phyloP scores from a whole-genome alignment of 768 basidiomycete species.

The Chiua virens region DNA sequence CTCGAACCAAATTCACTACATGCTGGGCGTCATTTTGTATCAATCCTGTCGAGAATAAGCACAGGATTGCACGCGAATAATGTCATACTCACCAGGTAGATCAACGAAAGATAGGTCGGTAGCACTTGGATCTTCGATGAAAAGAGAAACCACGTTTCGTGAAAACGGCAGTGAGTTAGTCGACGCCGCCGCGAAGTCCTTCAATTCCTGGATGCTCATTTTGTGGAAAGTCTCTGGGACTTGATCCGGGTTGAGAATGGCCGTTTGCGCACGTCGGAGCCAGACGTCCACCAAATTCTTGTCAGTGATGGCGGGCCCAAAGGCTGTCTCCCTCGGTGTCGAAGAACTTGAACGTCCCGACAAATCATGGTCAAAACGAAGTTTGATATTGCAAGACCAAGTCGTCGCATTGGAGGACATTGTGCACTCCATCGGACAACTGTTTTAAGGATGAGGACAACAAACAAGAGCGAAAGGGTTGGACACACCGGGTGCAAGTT shows the following conservation, averaged over 20 bases:
- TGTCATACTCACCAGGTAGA: conserved; percentile 47
- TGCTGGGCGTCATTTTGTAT: conserved; percentile 52
- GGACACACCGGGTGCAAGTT: conserved; percentile 53
- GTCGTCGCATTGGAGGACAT: conserved; percentile 39
- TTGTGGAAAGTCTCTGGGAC: conserved; percentile 17
- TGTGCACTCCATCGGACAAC: conserved; percentile 55
- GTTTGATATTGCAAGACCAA: conserved; percentile 47
- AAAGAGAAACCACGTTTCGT: conserved; percentile 49
- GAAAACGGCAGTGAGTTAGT: conserved; percentile 41
- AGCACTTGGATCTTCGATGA: conserved; percentile 42
- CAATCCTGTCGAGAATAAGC: conserved; percentile 40
- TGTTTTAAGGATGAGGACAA: conserved; percentile 15
- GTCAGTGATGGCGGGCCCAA: conserved; percentile 35
- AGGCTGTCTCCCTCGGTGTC: conserved; percentile 8
- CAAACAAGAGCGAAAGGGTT: not conserved
- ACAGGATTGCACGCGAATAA: not conserved
- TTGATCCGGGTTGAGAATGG: conserved; percentile 37
- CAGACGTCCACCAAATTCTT: conserved; percentile 37
- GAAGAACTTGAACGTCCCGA: conserved; percentile 22
- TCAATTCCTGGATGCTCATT: conserved; percentile 28
- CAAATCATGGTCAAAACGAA: conserved; percentile 36
- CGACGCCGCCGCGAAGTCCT: conserved; percentile 13
- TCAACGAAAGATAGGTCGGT: conserved; percentile 56
- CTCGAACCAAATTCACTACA: conserved; percentile 44
- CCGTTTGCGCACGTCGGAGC: conserved; percentile 47